These are phyloP conservation scores for Fusarium ramigenum DNA, from an alignment of 2,329 filamentous ascomycete species.

Conservation along the genomic window DNA sequence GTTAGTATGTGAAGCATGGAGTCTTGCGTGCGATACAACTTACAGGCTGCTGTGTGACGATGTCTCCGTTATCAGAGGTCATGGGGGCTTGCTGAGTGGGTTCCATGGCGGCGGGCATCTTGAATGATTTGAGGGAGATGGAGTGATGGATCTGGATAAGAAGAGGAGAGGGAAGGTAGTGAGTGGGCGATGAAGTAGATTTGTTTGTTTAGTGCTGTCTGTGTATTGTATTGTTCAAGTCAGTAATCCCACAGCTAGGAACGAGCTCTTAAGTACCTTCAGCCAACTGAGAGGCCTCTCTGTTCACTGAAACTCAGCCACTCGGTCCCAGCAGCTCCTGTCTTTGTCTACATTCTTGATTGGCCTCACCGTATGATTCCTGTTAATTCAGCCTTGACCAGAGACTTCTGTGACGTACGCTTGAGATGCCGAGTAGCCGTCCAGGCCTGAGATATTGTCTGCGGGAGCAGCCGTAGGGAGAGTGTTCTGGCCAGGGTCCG, in stretches of 20 bases:
- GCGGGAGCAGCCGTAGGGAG: conserved; percentile 24
- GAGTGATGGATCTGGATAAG: neutral
- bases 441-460: neutral
- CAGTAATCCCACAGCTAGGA: conserved; percentile 19
- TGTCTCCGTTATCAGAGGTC: conserved; percentile 48
- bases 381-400: neutral
- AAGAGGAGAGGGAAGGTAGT: neutral
- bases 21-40: conserved; percentile 22
- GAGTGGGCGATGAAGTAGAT: conserved; percentile 15
- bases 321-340: neutral
- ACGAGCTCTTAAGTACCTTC: conserved; percentile 27
- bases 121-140: conserved; percentile 27
- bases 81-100: conserved; percentile 57
- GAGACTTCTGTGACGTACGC: conserved; percentile 26
- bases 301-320: conserved; percentile 15
- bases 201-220: conserved; percentile 12
- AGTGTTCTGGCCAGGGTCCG: conserved; percentile 12
- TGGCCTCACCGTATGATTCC: conserved; percentile 12
- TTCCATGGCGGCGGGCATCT: conserved; percentile 54
- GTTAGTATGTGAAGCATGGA: neutral
- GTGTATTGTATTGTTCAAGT: conserved; percentile 21
- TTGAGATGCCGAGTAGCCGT: conserved; percentile 34
- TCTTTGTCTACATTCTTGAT: conserved; percentile 6
- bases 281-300: conserved; percentile 23
- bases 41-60: conserved; percentile 56